Evolutionary conservation across 148 eudicot genomes (phyloP).

Genomic region (Vaccinium myrtillus): DNA sequence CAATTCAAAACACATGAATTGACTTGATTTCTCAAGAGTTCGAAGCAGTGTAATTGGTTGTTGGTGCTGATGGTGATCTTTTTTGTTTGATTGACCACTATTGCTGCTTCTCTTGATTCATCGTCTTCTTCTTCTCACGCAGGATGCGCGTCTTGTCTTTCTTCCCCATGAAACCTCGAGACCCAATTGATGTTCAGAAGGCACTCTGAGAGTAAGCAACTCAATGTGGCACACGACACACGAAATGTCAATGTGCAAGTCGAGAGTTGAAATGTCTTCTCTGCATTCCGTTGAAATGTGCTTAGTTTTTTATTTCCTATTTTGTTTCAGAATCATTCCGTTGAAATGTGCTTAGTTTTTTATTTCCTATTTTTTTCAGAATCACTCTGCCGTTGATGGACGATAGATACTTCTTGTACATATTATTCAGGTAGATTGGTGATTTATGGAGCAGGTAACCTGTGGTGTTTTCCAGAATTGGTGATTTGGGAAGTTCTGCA

Average conservation of each 20-base stretch:
- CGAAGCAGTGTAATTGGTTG: not conserved
- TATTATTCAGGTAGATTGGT: not conserved
- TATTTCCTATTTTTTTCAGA: not conserved
- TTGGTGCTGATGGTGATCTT: not conserved
- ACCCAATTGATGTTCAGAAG: conserved; percentile 26
- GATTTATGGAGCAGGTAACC: not conserved
- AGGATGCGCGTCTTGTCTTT: conserved; percentile 68
- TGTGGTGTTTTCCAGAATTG: not conserved
- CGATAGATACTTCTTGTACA: not conserved
- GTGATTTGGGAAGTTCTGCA: not conserved
- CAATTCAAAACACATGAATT: not conserved
- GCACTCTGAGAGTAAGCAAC: conserved; percentile 19
- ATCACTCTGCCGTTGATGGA: not conserved
- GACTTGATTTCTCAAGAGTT: not conserved
- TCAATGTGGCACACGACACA: not conserved
- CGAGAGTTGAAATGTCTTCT: not conserved
- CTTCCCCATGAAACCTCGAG: conserved; percentile 32
- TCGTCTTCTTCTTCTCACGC: conserved; percentile 11
- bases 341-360: not conserved
- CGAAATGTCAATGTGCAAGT: not conserved
- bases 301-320: not conserved
- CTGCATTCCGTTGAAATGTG: not conserved
- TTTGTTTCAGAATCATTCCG: not conserved
- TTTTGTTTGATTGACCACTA: not conserved
- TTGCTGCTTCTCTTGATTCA: conserved; percentile 1